Conservation (phyloP, 1,139 yeast genomes). For the Diutina neorugosa region DNA sequence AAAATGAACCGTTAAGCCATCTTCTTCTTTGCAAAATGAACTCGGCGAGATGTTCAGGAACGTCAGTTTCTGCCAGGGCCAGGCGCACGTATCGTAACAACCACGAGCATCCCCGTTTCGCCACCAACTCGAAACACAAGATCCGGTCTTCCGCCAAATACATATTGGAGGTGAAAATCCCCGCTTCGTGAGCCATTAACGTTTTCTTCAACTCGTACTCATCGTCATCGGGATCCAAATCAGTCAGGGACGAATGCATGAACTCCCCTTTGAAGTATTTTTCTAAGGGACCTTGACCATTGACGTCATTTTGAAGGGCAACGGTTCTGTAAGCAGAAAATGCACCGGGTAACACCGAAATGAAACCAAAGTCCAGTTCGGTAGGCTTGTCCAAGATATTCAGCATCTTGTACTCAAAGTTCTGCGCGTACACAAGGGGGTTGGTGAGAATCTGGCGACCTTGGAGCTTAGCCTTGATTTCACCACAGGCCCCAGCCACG, state of each 20-base stretch:
- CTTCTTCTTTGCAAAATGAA: constrained; percentile 37
- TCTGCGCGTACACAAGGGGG: constrained; percentile 36
- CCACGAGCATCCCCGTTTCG: constrained; percentile 33
- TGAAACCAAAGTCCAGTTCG: constrained; percentile 34
- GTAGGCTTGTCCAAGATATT: constrained; percentile 36
- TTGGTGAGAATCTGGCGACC: constrained; percentile 31
- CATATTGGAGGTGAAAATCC: constrained; percentile 39
- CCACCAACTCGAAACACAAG: constrained; percentile 36
- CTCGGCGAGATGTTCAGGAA: constrained; percentile 34
- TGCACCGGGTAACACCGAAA: constrained; percentile 36
- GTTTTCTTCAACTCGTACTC: constrained; percentile 30
- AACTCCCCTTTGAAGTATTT: constrained; percentile 39
- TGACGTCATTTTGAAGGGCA: constrained; percentile 26
- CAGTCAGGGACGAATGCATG: constrained; percentile 29
- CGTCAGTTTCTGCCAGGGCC: constrained; percentile 39
- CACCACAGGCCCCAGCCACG: constrained; percentile 43
- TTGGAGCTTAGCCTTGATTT: constrained; percentile 31
- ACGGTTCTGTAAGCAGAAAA: constrained; percentile 32
- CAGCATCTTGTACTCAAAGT: constrained; percentile 35
- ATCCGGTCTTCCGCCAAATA: constrained; percentile 40
- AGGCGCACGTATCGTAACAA: constrained; percentile 33
- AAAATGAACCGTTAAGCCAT: constrained; percentile 40
- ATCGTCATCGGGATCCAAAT: constrained; percentile 34
- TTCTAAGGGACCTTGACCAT: constrained; percentile 34
- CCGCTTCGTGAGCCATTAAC: constrained; percentile 31